Percentiles rank a stretch among this genome's conserved stretches.
These are phyloP conservation scores for Solanum piurae DNA, from an alignment of 257 asterid genomes.

Conservation along the genomic window DNA sequence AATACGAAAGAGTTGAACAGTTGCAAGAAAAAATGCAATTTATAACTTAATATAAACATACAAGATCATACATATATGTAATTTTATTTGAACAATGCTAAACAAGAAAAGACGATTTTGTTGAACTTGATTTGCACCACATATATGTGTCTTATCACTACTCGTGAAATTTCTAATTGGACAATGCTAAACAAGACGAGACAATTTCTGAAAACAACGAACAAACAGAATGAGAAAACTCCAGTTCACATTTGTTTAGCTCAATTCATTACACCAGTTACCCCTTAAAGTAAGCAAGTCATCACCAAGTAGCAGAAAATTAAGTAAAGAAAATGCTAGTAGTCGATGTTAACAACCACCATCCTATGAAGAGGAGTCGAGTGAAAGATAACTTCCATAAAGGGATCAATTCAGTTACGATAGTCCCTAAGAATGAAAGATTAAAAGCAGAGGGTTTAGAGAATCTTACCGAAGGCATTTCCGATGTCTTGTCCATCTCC, in stretches of 20 bases:
- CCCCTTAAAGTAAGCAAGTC: neutral
- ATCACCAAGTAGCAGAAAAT: neutral
- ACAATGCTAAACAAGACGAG: neutral
- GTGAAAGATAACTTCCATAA: neutral
- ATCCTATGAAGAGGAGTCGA: neutral
- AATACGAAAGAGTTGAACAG: neutral
- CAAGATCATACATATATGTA: neutral
- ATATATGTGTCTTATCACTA: neutral
- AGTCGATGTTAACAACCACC: neutral
- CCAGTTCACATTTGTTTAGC: neutral
- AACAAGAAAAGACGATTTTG: neutral
- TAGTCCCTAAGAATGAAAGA: neutral
- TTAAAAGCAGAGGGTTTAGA: neutral
- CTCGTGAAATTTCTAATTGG: neutral
- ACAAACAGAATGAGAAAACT: neutral
- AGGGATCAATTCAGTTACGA: neutral
- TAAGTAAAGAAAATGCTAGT: neutral
- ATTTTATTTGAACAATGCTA: neutral
- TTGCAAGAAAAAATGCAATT: neutral
- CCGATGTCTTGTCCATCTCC: slow-evolving; percentile 37
- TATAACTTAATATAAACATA: neutral
- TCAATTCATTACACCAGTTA: neutral
- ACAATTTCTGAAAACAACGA: neutral
- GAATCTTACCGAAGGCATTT: slow-evolving; percentile 42
- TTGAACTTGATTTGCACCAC: neutral